Evolutionary conservation across 805 yeast genomes (phyloP).

Genomic region (Tetrapisispora phaffii): DNA sequence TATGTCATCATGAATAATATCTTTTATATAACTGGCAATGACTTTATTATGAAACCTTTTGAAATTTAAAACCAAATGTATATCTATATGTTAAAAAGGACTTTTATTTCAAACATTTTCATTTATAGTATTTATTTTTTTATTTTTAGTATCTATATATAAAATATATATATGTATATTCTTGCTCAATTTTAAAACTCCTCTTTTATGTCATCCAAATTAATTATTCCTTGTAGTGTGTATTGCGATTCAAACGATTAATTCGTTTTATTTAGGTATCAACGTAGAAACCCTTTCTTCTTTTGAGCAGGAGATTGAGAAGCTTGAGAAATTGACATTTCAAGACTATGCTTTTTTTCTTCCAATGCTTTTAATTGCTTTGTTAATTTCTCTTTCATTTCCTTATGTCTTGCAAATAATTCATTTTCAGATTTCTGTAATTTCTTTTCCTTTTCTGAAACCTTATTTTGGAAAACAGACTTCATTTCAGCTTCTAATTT

Average conservation of each 20-base stretch:
- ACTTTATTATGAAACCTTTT: too few species aligned
- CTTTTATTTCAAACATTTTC: too few species aligned
- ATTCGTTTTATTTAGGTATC: constrained; percentile 2
- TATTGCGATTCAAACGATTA: not conserved
- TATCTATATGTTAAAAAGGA: too few species aligned
- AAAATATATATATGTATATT: too few species aligned
- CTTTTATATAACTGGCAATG: too few species aligned
- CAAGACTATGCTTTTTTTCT: constrained; percentile 78
- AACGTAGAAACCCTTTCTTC: constrained; percentile 74
- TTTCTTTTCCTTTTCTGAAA: constrained; percentile 92
- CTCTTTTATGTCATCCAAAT: too few species aligned
- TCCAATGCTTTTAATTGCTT: constrained; percentile 84
- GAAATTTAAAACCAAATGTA: too few species aligned
- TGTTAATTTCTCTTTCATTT: constrained; percentile 88
- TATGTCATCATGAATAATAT: too few species aligned
- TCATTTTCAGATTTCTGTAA: constrained; percentile 95
- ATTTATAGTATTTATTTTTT: too few species aligned
- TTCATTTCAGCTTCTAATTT: constrained; percentile 96
- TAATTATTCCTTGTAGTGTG: not conserved
- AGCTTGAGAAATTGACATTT: constrained; percentile 33
- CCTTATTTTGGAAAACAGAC: constrained; percentile 91
- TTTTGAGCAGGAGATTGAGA: constrained; percentile 46
- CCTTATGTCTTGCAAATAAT: constrained; percentile 88
- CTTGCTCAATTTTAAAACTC: too few species aligned
- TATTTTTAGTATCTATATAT: too few species aligned